Conservation (phyloP, 2,329 filamentous ascomycete genomes). For the Diaporthe sp. region DNA sequence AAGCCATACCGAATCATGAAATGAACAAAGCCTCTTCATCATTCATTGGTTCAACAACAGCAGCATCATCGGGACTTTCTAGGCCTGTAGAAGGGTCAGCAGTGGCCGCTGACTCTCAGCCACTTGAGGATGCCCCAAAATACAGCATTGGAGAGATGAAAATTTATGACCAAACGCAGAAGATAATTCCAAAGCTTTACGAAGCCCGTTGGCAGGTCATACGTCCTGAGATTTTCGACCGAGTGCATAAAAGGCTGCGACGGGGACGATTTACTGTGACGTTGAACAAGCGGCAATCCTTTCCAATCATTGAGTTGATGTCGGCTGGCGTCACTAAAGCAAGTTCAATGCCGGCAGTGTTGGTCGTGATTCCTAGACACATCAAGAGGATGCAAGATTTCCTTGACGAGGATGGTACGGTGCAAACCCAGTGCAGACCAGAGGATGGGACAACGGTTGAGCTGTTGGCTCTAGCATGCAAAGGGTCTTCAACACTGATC, state of each 20-base stretch:
- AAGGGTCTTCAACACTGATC: background rate
- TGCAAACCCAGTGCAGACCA: background rate
- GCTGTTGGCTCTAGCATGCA: background rate
- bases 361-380: background rate
- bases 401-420: background rate
- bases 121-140: no score
- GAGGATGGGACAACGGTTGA: slow-evolving; percentile 1
- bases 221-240: background rate
- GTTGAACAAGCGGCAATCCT: background rate
- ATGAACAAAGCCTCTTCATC: no score
- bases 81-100: no score
- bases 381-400: background rate
- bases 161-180: background rate
- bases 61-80: no score
- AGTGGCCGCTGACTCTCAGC: no score
- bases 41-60: no score
- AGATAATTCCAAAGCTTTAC: background rate
- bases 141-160: background rate
- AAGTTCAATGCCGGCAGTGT: background rate
- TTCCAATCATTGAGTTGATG: background rate
- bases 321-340: background rate
- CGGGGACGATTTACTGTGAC: background rate
- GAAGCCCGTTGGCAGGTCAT: slow-evolving; percentile 8
- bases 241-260: background rate
- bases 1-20: background rate